These are phyloP conservation scores for Neofusicoccum laricinum DNA, from an alignment of 2,329 filamentous ascomycete species.

Conservation along the genomic window DNA sequence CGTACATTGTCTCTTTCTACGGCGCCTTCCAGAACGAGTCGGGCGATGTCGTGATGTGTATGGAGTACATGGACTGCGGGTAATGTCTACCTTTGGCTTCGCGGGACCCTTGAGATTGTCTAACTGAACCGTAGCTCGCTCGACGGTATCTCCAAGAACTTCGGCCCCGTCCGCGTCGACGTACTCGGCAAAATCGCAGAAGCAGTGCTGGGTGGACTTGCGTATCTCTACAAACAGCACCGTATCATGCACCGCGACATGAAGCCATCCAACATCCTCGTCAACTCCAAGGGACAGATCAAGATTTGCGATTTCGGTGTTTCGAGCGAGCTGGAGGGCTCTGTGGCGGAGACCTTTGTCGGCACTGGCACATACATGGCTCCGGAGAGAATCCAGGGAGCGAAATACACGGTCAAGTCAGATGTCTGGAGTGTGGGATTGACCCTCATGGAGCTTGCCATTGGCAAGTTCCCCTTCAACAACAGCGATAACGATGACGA, in stretches of 20 bases:
- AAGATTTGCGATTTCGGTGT: conserved; percentile 99
- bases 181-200: conserved; percentile 97
- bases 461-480: conserved; percentile 94
- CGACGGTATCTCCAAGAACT: conserved; percentile 89
- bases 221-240: conserved; percentile 91
- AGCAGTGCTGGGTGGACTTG: conserved; percentile 86
- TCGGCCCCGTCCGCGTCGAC: conserved; percentile 92
- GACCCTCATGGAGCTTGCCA: conserved; percentile 93
- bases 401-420: conserved; percentile 95
- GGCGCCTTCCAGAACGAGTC: conserved; percentile 95
- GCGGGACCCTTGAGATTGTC: background rate
- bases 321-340: conserved; percentile 97
- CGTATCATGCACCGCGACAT: conserved; percentile 99
- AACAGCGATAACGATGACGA: conserved; percentile 73
- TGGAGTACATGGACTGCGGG: conserved; percentile 99
- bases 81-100: conserved; percentile 47
- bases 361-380: conserved; percentile 99
- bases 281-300: conserved; percentile 91
- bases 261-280: conserved; percentile 95
- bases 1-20: conserved; percentile 97
- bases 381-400: conserved; percentile 93
- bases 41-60: conserved; percentile 98
- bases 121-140: conserved; percentile 62
- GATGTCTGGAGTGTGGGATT: conserved; percentile 99
- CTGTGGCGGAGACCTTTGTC: conserved; percentile 96